phyloP scores from a whole-genome alignment of 2,329 filamentous ascomycete genomes.

The Cadophora sp. region DNA sequence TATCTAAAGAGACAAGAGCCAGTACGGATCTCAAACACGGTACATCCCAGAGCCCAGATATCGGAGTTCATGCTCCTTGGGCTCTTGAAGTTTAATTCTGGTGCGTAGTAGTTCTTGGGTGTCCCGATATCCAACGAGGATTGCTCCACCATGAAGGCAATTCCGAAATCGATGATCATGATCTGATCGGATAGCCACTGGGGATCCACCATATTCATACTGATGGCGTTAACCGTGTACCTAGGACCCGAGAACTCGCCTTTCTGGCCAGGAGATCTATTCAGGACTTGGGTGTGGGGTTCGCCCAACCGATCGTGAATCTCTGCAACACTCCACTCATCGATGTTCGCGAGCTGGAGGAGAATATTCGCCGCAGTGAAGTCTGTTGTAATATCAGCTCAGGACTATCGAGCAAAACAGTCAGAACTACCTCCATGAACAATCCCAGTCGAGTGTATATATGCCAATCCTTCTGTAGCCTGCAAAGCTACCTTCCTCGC shows the following conservation, averaged over 20 bases:
- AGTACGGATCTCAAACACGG: conserved; percentile 33
- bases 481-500: conserved; percentile 33
- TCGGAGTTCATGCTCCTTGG: conserved; percentile 29
- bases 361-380: conserved; percentile 34
- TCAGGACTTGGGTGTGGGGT: conserved; percentile 28
- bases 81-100: conserved; percentile 31
- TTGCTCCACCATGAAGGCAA: conserved; percentile 23
- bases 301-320: conserved; percentile 30
- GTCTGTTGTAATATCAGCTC: conserved; percentile 24
- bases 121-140: conserved; percentile 29
- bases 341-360: conserved; percentile 32
- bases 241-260: conserved; percentile 16
- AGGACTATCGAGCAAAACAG: background rate
- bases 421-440: conserved; percentile 35
- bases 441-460: conserved; percentile 30
- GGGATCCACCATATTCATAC: conserved; percentile 31
- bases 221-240: conserved; percentile 30
- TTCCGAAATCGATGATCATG: conserved; percentile 36
- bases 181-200: conserved; percentile 33
- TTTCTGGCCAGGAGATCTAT: background rate
- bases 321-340: conserved; percentile 29
- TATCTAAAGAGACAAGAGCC: conserved; percentile 30
- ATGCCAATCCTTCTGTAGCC: conserved; percentile 30
- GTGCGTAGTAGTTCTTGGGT: conserved; percentile 32
- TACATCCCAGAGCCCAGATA: conserved; percentile 36